phyloP scores from a whole-genome alignment of 1,139 yeast genomes.

The Taphrina sp. region DNA sequence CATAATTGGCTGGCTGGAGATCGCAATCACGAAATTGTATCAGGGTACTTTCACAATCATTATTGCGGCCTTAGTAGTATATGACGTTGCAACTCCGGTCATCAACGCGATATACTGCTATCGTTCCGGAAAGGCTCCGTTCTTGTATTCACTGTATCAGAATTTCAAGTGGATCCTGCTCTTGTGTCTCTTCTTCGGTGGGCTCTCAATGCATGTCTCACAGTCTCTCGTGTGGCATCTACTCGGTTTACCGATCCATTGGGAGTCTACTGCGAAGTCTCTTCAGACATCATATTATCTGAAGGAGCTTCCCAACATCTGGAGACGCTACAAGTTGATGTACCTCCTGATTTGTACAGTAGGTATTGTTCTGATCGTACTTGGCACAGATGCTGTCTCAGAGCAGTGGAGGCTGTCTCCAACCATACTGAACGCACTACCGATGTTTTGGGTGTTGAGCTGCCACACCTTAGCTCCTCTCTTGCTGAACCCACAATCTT shows the following conservation, averaged over 20 bases:
- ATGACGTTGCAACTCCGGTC: constrained; percentile 35
- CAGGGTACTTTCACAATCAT: constrained; percentile 34
- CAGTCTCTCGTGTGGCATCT: constrained; percentile 35
- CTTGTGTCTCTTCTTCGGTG: constrained; percentile 35
- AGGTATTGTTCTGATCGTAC: neutral
- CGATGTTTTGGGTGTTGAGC: constrained; percentile 19
- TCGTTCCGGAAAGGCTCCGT: constrained; percentile 30
- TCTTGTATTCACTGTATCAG: constrained; percentile 9
- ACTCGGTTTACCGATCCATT: constrained; percentile 34
- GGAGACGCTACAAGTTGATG: constrained; percentile 24
- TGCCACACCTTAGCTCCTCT: constrained; percentile 26
- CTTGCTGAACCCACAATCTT: constrained; percentile 28
- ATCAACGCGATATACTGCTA: constrained; percentile 35
- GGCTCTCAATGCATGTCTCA: constrained; percentile 35
- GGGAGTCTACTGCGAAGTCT: constrained; percentile 37
- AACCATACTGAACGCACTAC: constrained; percentile 14
- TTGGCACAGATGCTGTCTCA: constrained; percentile 4
- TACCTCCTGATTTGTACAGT: constrained; percentile 5
- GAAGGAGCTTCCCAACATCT: constrained; percentile 24
- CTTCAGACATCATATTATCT: constrained; percentile 19
- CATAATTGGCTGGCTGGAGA: constrained; percentile 35
- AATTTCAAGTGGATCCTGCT: constrained; percentile 28
- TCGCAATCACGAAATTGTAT: constrained; percentile 33
- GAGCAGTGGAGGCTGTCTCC: constrained; percentile 21
- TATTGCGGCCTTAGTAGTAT: constrained; percentile 34